Evolutionary conservation across 2,329 filamentous ascomycete species (phyloP), one percentile per base, ranked within the genome.

Genomic region (Colletotrichum agaves): DNA sequence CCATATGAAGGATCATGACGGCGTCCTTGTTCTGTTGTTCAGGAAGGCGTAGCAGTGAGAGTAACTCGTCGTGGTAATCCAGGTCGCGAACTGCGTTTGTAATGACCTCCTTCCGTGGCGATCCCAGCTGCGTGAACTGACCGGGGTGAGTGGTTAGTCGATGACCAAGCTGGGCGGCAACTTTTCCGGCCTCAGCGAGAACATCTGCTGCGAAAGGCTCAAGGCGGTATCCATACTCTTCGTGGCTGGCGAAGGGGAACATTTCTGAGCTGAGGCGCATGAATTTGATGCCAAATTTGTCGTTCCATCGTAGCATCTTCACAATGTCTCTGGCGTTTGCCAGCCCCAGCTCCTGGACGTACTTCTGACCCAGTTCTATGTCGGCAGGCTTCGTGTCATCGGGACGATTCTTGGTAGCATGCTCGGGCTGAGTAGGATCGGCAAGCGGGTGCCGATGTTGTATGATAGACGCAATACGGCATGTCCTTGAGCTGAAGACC

Each of bases 231-330:
- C 94, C 95, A 71, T 97, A 91, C 69, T 93, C 91, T 23, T 87
- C 86, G 74, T 98, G 95, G 71, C 93, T 97, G 2, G 95, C 95
- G 77, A 98, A 98, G 0, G 95, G 95, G 71, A 98, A 98, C 92
- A 98, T 98, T 73, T 98, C 95, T 61, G 93, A 97, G 72, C 93
- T 97, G 19, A 98, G 83, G 1, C 95, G 88, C 87, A 98, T 88
- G 77, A 98, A 98, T 72, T 90, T 94, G 79, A 98, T 98, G 43
- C 91, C 90, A 71, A 95, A 98, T 72, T 89, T 92, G 71, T 97
- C 91, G 75, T 98, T 98, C 95, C 95, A 98, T 1, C 89, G 87
- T 8, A 98, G 75, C 88, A 98, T 93, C 78, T 97, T 97, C 64
- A 86, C 81, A 35, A 98, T 88, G 73, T 98, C 95, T 44, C 88